Evolutionary conservation across 257 asterid species (phyloP).

Genomic region (Jasminum sambac): DNA sequence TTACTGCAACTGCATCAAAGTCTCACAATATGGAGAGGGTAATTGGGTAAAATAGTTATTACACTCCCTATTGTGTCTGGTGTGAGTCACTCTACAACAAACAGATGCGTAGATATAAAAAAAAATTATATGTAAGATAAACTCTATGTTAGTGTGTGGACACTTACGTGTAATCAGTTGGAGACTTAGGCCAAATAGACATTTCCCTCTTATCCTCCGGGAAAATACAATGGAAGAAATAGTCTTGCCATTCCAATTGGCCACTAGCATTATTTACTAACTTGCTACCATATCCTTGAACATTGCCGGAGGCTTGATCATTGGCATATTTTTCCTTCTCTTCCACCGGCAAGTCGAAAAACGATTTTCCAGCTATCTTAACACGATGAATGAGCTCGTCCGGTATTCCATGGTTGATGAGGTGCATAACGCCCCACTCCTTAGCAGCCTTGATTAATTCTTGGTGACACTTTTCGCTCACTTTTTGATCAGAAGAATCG

Average conservation of each 20-base stretch:
- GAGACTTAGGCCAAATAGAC: conserved; percentile 75
- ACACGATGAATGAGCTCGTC: conserved; percentile 51
- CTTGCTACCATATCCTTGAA: conserved; percentile 93
- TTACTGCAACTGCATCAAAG: too few relatives aligned
- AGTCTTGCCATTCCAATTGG: conserved; percentile 89
- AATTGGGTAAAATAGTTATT: too few relatives aligned
- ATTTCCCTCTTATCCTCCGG: conserved; percentile 59
- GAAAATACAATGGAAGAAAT: conserved; percentile 66
- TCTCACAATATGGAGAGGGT: too few relatives aligned
- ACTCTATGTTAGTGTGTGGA: too few relatives aligned
- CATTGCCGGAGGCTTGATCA: conserved; percentile 63
- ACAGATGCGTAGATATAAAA: too few relatives aligned
- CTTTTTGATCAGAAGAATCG: conserved; percentile 41
- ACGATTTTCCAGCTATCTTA: conserved; percentile 55
- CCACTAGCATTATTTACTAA: conserved; percentile 75
- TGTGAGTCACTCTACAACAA: too few relatives aligned
- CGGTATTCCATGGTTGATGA: conserved; percentile 70
- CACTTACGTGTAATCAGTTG: conserved; percentile 68
- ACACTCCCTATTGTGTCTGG: too few relatives aligned
- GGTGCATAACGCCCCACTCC: conserved; percentile 97
- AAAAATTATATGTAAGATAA: too few relatives aligned
- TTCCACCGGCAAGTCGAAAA: conserved; percentile 64
- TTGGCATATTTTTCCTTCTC: conserved; percentile 95
- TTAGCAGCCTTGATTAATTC: conserved; percentile 66
- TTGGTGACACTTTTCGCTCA: conserved; percentile 40